Conservation (phyloP, 1,139 yeast species). For the Suhomyces wounanorum region DNA sequence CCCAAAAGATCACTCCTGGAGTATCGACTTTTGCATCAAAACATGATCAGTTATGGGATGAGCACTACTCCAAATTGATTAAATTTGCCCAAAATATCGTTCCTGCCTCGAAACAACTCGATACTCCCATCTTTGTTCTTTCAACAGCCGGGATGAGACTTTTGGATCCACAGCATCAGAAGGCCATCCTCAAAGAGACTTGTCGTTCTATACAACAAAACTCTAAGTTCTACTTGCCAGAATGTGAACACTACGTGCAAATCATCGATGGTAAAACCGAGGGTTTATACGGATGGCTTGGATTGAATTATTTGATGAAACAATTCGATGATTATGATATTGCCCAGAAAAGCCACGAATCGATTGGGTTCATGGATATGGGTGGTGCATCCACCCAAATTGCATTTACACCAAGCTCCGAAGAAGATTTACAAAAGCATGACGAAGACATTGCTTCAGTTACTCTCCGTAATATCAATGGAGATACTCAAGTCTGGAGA, state of each 20-base stretch:
- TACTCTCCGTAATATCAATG: slow-evolving; percentile 58
- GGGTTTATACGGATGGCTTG: slow-evolving; percentile 81
- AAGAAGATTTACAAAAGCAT: slow-evolving; percentile 55
- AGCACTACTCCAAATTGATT: slow-evolving; percentile 58
- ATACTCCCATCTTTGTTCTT: slow-evolving; percentile 71
- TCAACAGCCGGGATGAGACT: slow-evolving; percentile 87
- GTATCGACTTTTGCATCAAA: slow-evolving; percentile 52
- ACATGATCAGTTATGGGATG: slow-evolving; percentile 55
- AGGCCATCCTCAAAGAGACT: slow-evolving; percentile 49
- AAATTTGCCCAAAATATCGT: slow-evolving; percentile 60
- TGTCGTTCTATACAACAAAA: slow-evolving; percentile 52
- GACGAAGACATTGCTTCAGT: slow-evolving; percentile 63
- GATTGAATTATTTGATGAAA: slow-evolving; percentile 66
- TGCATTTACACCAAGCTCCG: slow-evolving; percentile 69
- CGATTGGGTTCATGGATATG: slow-evolving; percentile 86
- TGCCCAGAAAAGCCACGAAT: slow-evolving; percentile 38
- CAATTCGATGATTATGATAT: slow-evolving; percentile 49
- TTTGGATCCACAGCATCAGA: slow-evolving; percentile 48
- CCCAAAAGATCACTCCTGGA: slow-evolving; percentile 67
- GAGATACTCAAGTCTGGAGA: slow-evolving; percentile 64
- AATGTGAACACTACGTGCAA: slow-evolving; percentile 63
- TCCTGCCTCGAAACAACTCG: slow-evolving; percentile 51
- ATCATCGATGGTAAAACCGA: slow-evolving; percentile 81
- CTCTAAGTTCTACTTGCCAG: slow-evolving; percentile 49
- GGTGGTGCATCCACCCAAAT: slow-evolving; percentile 88